Base-by-base conservation (phyloP, 768 basidiomycete genomes). In the Cyclocybe cylindracea region DNA sequence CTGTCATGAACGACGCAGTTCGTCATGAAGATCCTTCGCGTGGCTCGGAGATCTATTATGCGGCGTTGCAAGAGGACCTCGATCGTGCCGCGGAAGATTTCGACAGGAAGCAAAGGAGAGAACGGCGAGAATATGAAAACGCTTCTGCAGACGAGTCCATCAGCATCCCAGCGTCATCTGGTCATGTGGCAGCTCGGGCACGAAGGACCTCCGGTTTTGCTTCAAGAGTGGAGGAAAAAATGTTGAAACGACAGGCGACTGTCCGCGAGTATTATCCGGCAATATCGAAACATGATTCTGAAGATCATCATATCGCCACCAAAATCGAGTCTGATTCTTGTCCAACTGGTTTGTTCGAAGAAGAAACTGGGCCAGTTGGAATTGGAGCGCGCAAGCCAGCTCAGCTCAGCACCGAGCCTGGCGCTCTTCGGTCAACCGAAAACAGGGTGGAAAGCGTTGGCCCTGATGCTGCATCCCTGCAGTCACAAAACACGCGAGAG, bases 141-240 rank as follows among this genome's bases (percentile, higher is more conserved):
- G 37, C 37, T 16, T 38, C 37, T n/a, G n/a, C n/a, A n/a, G n/a
- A n/a, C n/a, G n/a, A n/a, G n/a, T n/a, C n/a, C n/a, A n/a, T n/a
- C n/a, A n/a, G n/a, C n/a, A n/a, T n/a, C n/a, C 11, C 37, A 16
- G 56, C 54, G 50, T 62, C 58, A 61, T 59, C 57, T 56, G 59
- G 33, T 60, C 61, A 55, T 19, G 46, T 44, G 18, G 14, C 9
- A 24, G 38, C 39, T 19, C 5, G 13, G 29, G 29, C 34, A 61
- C 52, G 52, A 63, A 54, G 59, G 59, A 39, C 65, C 14, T 70
- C 76, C 14, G 70, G 71, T 4, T 80, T 84, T 64, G 63, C 76
- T 34, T 56, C 59, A 33, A 77, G 76, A 42, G 72, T 78, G 4
- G 72, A 75, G 49, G 71, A 77, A 46, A 79, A 77, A 56, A 62